Base-by-base conservation (phyloP, 306 rosid species). In the Begonia masoniana region DNA sequence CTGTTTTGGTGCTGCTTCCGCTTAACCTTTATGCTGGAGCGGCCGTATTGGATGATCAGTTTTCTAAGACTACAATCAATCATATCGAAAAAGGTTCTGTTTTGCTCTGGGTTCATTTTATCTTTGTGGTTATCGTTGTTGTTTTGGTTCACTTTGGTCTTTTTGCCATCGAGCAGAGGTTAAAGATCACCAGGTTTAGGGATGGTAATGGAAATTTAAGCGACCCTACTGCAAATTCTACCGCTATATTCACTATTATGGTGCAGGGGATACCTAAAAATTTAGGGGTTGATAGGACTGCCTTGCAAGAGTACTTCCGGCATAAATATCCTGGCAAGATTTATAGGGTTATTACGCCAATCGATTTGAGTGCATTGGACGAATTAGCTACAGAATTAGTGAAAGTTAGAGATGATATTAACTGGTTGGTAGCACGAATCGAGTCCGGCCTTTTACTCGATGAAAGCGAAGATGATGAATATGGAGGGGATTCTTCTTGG, bases 281-380 rank as follows among this genome's bases (percentile, higher is more conserved):
- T 31, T 43, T 79, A 56, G 92, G 91, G 43, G 74, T 67, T 13
- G 94, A 83, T 68, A 66, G 92, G 68, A 74, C 58, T 26, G 67
- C 74, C 16, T 54, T 85, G 77, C 83, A 71, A 9, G 94, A 91
- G 70, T 86, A 91, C 71, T 81, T 89, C 59, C 92, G 81, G 46
- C 77, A 79, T 70, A 83, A 78, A 69, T 91, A 89, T 60, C 97
- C 95, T 1, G 99, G 99, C 45, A 86, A 85, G 79, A 82, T 91
- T 50, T 86, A 70, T 57, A 83, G 68, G 76, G 80, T 91, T 19
- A 72, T 91, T 56, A 59, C 78, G 57, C 99, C 99, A 0, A 81
- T 86, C 82, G 94, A 91, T 79, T 83, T 91, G 74, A 81, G 94
- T 65, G 96, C 99, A 0, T 77, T 91, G 84, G 99, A 86, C 43